Percentiles rank a stretch among this genome's conserved stretches.
Evolutionary conservation across 345 rosid species (phyloP).

Genomic region (Eucalyptus cloeziana): DNA sequence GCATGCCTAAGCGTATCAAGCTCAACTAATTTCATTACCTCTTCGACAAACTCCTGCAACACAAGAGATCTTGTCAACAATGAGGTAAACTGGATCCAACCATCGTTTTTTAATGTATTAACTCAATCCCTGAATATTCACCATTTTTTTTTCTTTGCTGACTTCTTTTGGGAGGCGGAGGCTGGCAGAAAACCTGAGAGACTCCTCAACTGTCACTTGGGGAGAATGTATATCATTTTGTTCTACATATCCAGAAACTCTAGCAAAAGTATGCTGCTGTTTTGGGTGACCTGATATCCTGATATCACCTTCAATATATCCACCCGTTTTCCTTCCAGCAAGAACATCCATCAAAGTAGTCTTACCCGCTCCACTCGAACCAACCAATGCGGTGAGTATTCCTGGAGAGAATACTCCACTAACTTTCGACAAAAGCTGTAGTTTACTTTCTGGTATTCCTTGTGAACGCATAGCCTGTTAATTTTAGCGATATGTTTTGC

Average conservation of each 20-base stretch:
- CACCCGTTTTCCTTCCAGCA: conserved; percentile 93
- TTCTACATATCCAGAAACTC: conserved; percentile 94
- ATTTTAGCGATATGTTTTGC: background rate
- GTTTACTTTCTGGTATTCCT: conserved; percentile 62
- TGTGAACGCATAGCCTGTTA: conserved; percentile 61
- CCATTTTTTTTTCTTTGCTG: conserved; percentile 41
- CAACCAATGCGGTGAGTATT: conserved; percentile 88
- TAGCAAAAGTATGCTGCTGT: conserved; percentile 75
- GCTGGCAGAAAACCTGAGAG: conserved; percentile 75
- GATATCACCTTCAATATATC: conserved; percentile 78
- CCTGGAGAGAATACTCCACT: conserved; percentile 96
- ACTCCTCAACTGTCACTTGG: conserved; percentile 88
- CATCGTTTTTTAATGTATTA: background rate
- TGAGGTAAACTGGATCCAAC: background rate
- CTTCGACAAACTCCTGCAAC: conserved; percentile 89
- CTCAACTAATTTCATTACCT: conserved; percentile 89
- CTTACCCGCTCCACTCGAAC: conserved; percentile 96
- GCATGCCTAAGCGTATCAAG: conserved; percentile 60
- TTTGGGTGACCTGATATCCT: conserved; percentile 74
- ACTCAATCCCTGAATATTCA: conserved; percentile 8
- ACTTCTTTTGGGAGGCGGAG: conserved; percentile 82
- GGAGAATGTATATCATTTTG: conserved; percentile 98
- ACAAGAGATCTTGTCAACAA: background rate
- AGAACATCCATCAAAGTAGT: conserved; percentile 97
- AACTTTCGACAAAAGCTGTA: conserved; percentile 64